phyloP scores from a whole-genome alignment of 2,329 filamentous ascomycete genomes.

The Thelonectria blattea region DNA sequence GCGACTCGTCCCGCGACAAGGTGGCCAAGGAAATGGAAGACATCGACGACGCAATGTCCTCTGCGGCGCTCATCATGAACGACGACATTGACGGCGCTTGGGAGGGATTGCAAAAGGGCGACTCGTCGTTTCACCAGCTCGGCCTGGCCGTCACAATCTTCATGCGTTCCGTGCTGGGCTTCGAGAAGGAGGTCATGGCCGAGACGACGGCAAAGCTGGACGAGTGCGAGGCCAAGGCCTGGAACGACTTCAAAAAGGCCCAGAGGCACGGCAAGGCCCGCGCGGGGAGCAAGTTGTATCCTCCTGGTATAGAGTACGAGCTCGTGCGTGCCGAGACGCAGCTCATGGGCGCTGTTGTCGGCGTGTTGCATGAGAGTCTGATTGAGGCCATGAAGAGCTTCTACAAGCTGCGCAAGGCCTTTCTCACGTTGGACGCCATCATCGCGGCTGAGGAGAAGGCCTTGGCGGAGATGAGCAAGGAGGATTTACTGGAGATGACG shows the following conservation, averaged over 20 bases:
- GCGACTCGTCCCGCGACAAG: conserved; percentile 34
- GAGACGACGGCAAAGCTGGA: conserved; percentile 76
- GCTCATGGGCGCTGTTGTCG: conserved; percentile 87
- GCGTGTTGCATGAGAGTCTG: conserved; percentile 88
- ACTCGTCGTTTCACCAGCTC: conserved; percentile 87
- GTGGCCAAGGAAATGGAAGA: conserved; percentile 56
- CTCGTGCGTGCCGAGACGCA: conserved; percentile 85
- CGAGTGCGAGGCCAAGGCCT: conserved; percentile 78
- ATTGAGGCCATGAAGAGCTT: conserved; percentile 92
- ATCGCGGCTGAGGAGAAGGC: conserved; percentile 72
- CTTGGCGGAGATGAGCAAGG: conserved; percentile 30
- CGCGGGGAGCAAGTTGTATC: conserved; percentile 64
- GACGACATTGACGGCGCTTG: conserved; percentile 90
- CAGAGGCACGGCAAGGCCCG: conserved; percentile 62
- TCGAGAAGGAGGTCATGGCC: conserved; percentile 90
- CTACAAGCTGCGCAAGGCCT: conserved; percentile 90
- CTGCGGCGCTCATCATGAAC: conserved; percentile 78
- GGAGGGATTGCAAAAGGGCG: conserved; percentile 70
- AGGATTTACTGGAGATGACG: conserved; percentile 6
- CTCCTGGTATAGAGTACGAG: conserved; percentile 84
- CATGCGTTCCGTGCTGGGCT: conserved; percentile 83
- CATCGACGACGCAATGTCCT: conserved; percentile 66
- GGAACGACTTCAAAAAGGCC: conserved; percentile 76
- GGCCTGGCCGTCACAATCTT: conserved; percentile 84
- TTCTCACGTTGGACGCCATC: conserved; percentile 79